Evolutionary conservation across 2,329 filamentous ascomycete species (phyloP), one percentile per base, ranked within the genome.

Genomic region (Aspergillus glaucus): DNA sequence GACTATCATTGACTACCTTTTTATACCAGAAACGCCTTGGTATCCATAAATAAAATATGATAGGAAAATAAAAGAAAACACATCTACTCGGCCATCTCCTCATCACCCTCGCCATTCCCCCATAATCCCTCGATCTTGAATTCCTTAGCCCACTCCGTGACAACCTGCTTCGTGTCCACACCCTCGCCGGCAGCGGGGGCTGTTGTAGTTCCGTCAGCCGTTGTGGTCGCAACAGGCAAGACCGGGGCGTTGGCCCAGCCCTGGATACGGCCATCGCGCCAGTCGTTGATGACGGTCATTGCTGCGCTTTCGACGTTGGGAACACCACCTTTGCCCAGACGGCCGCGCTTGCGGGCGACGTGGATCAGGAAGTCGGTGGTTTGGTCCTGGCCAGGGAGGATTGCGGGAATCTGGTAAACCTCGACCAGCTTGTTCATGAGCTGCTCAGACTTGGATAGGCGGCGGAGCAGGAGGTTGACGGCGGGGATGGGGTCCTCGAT

Each of bases 61-160:
- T 59, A 55, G 57, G 45, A 50, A 58, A 50, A 52, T 55, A 48
- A 49, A 51, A 43, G 52, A 48, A 51, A 43, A 46, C 22, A 21
- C 21, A 36, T 52, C 55, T 67, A 71, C 59, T 70, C 67, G 48
- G 63, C 68, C 66, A 72, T 68, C 56, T 66, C 68, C 42, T 68
- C 69, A 36, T 67, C 67, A 41, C 55, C 63, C 21, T 61, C 62
- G 34, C 75, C 82, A 64, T 89, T 84, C 9, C 88, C 90, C 87
- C 88, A 97, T 12, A 98, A 73, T 2, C 89, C 93, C 53, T 96
- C 93, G 7, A 98, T 78, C 75, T 92, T 91, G 72, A 98, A 97
- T 70, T 97, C 92, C 61, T 88, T 84, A 6, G 91, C 88, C 90
- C 92, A 95, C 67, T 94, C 85, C 9, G 86, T 87, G 48, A 97